Evolutionary conservation across 2,329 filamentous ascomycete species (phyloP), one percentile per base, ranked within the genome.

Genomic region (Hawksworthiomyces lignivorus): DNA sequence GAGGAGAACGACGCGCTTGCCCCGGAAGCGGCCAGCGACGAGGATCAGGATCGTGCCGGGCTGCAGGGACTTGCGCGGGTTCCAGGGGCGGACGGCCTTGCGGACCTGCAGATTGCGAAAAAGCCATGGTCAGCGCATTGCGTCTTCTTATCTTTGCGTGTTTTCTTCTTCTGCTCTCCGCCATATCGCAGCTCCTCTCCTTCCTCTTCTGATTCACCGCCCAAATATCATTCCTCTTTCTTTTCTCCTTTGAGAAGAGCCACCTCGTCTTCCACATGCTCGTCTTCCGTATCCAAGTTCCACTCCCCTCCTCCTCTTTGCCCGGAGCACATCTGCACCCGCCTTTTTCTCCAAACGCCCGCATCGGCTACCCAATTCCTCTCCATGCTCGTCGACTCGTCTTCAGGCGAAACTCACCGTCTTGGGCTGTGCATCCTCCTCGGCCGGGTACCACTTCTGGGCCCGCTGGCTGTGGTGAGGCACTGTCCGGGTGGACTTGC

Each of bases 1-100:
- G 69, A 98, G 85, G 73, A 97, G 88, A 64, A 98, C 79, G 63
- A 98, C 92, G 68, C 92, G 92, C 88, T 98, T 98, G 80, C 92
- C 92, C 63, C 92, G 90, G 87, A 97, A 98, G 65, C 92, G 92
- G 64, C 92, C 92, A 69, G 92, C 92, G 67, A 98, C 88, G 68
- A 98, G 87, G 73, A 98, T 98, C 67, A 98, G 86, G 67, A 98
- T 80, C 68, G 88, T 86, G 64, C 92, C 92, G 65, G 92, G 90
- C 72, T 87, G 78, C 64, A 98, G 89, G 57, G 87, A 84, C 65
- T 84, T 72, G 67, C 92, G 87, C 61, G 87, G 80, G 72, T 87
- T 82, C 72, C 88, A 84, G 61, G 88, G 76, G 65, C 86, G 88
- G 70, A 90, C 68, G 62, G 87, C 73, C 81, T 98, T 98, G 82